These are phyloP conservation scores for Macrolepiota albuminosa DNA, from an alignment of 768 basidiomycete species.

Conservation along the genomic window DNA sequence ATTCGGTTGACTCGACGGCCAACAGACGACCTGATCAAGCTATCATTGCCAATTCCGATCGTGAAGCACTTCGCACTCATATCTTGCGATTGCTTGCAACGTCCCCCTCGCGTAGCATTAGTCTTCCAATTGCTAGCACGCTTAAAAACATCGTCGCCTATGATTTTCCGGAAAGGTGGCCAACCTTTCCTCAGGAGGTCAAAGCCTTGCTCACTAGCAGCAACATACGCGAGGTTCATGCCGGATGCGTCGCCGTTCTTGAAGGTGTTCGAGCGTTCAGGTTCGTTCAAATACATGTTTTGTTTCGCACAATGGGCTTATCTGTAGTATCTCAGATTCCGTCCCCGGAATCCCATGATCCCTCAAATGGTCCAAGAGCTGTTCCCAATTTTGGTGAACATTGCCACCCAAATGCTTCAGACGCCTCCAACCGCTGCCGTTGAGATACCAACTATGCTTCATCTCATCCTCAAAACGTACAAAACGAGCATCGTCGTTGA, in stretches of 20 bases:
- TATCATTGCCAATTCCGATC: constrained; percentile 64
- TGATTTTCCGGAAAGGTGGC: constrained; percentile 81
- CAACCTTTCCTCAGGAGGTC: constrained; percentile 60
- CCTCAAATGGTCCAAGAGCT: constrained; percentile 54
- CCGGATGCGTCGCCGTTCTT: constrained; percentile 72
- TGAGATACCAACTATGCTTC: constrained; percentile 80
- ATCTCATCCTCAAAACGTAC: constrained; percentile 85
- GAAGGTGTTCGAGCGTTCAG: constrained; percentile 78
- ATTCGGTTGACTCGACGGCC: constrained; percentile 40
- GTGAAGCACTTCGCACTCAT: constrained; percentile 62
- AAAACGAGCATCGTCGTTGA: constrained; percentile 75
- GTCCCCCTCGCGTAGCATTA: constrained; percentile 62
- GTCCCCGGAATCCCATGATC: constrained; percentile 56
- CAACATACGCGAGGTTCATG: constrained; percentile 70
- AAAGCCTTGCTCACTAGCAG: constrained; percentile 57
- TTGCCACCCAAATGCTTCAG: constrained; percentile 66
- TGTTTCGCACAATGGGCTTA: neutral
- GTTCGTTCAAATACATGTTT: constrained; percentile 29
- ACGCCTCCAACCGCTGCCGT: constrained; percentile 57
- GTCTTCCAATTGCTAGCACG: constrained; percentile 68
- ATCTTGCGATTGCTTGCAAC: constrained; percentile 68
- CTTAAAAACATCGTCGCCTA: constrained; percentile 69
- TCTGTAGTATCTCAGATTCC: constrained; percentile 47
- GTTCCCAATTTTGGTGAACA: constrained; percentile 72
- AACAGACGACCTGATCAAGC: constrained; percentile 52